Conservation (phyloP, 345 rosid species). For the Lepidium aucheri region DNA sequence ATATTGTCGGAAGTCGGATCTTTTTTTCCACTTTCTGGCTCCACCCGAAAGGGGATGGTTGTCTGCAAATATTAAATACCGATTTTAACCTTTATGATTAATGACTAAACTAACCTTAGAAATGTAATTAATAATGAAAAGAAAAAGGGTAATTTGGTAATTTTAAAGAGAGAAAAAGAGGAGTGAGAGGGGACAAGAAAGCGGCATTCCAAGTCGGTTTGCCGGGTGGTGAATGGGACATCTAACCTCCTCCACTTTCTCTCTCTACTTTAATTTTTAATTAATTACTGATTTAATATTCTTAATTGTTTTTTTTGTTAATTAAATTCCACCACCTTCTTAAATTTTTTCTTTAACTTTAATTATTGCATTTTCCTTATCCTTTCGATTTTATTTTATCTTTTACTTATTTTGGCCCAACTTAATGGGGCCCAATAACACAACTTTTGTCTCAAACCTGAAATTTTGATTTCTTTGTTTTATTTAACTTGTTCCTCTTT, state of each 20-base stretch:
- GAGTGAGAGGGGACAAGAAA: slow-evolving; percentile 32
- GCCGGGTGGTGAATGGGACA: slow-evolving; percentile 38
- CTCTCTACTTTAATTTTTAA: slow-evolving; percentile 3
- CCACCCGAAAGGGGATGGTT: slow-evolving; percentile 29
- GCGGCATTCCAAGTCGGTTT: slow-evolving; percentile 36
- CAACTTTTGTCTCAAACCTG: background rate
- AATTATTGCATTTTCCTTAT: slow-evolving; percentile 14
- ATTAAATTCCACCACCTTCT: slow-evolving; percentile 3
- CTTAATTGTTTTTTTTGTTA: slow-evolving; percentile 2
- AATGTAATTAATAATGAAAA: background rate
- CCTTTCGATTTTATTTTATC: background rate
- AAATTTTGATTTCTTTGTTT: no score
- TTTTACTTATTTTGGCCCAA: slow-evolving; percentile 20
- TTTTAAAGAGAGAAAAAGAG: background rate
- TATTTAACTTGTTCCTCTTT: no score
- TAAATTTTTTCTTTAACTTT: slow-evolving; percentile 2
- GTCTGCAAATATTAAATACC: slow-evolving; percentile 26
- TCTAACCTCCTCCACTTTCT: slow-evolving; percentile 33
- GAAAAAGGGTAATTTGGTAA: background rate
- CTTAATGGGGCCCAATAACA: slow-evolving; percentile 13
- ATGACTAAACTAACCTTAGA: background rate
- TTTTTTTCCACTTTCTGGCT: slow-evolving; percentile 21
- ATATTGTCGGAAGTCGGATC: slow-evolving; percentile 15
- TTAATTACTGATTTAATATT: background rate
- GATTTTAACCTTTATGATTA: background rate